phyloP scores from a whole-genome alignment of 805 yeast genomes.

The Komagataella ulmi region DNA sequence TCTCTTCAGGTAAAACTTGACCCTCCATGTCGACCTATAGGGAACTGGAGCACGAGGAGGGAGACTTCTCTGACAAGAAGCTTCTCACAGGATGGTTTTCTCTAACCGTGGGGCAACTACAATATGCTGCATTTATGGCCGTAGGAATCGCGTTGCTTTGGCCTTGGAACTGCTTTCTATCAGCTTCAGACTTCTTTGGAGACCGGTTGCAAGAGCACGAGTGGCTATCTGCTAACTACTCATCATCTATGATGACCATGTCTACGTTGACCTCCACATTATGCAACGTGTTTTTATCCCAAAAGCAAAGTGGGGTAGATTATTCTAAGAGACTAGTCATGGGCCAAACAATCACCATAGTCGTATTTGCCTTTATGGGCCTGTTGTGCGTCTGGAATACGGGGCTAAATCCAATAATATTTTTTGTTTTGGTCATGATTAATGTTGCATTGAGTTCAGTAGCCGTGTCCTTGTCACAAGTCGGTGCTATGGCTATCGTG shows the following conservation, averaged over 20 bases:
- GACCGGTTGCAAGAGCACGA: slow-evolving; percentile 42
- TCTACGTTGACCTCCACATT: slow-evolving; percentile 58
- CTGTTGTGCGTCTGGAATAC: slow-evolving; percentile 24
- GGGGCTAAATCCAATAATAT: slow-evolving; percentile 22
- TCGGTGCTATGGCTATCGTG: slow-evolving; percentile 81
- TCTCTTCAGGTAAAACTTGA: background rate
- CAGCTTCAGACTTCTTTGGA: slow-evolving; percentile 74
- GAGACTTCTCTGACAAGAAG: background rate
- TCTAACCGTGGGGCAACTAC: slow-evolving; percentile 12
- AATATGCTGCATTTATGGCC: slow-evolving; percentile 46
- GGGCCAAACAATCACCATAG: slow-evolving; percentile 49
- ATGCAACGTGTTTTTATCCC: slow-evolving; percentile 49
- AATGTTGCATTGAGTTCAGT: slow-evolving; percentile 53
- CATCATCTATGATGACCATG: slow-evolving; percentile 81
- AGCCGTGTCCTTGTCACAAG: slow-evolving; percentile 77
- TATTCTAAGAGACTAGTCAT: slow-evolving; percentile 39
- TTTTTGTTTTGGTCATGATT: slow-evolving; percentile 43
- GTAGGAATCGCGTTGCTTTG: slow-evolving; percentile 76
- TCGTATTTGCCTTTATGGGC: slow-evolving; percentile 46
- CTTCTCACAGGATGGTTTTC: background rate
- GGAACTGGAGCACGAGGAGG: background rate
- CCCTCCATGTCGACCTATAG: background rate
- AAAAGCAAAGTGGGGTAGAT: slow-evolving; percentile 46
- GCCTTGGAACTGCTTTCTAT: slow-evolving; percentile 93
- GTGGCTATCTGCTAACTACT: slow-evolving; percentile 40